Base-by-base conservation (phyloP, 768 basidiomycete species). In the Lyophyllum decastes region DNA sequence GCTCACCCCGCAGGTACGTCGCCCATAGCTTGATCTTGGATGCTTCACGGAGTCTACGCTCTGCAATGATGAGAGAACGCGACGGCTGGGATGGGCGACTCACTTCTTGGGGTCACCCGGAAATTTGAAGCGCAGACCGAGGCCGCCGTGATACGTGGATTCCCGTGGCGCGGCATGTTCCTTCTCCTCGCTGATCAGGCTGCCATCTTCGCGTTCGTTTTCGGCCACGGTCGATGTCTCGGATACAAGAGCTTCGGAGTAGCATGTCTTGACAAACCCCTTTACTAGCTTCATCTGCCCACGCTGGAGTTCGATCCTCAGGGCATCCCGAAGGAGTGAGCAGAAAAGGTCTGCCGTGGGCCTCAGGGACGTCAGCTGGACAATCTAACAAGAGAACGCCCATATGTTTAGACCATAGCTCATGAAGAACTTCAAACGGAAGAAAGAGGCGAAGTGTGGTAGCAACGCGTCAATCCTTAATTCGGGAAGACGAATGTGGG, bases 11-110 rank as follows among this genome's bases (percentile, higher is more conserved):
- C 21, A 98, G 80, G 70, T 98, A 98, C 33, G 85, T 83, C 12
- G 88, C 88, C 96, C 96, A 99, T 16, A 98, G 81, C 73, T 97
- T 97, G 63, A 96, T 88, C 74, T 99, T 99, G 11, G 90, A 94
- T 30, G 90, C 89, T 74, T 96, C 94, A 19, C 92, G 83, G 49
- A 96, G 77, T 73, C 93, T 94, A 54, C 24, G 46, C 19, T 46
- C 27, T 61, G 52, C 56, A 33, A 60, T 48, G 47, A 55, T 47
- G 41, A 58, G 16, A 44, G 9, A 24, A 33, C 26, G 41, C 44
- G 19, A 45, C 51, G 49, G 22, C 27, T 14, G 45, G 40, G 27
- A 30, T 33, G 12, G 22, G 43, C 9, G 44, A 47, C 45, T 73
- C 84, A 94, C 92, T 95, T 95, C 72, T 91, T 92, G 2, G 94